Evolutionary conservation across 78 protist species (phyloP).

Genomic region (Dictyostelium brefeldianum): DNA sequence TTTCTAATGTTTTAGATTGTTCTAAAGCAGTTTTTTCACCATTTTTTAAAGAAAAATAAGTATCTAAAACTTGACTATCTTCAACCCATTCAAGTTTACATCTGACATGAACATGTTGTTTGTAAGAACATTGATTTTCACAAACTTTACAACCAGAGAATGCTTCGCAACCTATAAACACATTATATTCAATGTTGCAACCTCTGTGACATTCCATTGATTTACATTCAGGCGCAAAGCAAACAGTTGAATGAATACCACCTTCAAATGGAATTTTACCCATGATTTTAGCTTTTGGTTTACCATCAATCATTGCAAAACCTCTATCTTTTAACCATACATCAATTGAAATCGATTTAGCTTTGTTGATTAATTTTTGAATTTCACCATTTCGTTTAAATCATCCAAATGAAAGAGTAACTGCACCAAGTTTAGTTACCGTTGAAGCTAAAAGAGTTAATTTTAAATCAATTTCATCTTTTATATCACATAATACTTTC

Average conservation of each 20-base stretch:
- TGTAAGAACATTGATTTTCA: not conserved
- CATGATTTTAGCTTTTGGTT: not conserved
- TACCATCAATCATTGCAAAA: not conserved
- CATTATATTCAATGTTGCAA: not conserved
- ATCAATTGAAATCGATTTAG: not conserved
- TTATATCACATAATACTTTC: not conserved
- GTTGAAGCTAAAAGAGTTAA: not conserved
- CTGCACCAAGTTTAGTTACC: not conserved
- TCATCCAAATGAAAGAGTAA: not conserved
- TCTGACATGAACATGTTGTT: slow-evolving; percentile 4
- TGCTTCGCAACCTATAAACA: not conserved
- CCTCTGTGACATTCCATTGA: not conserved
- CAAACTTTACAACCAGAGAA: not conserved
- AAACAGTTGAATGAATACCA: not conserved
- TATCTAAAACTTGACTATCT: not conserved
- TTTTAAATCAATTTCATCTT: not conserved
- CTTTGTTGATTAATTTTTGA: not conserved
- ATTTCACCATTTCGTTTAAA: not conserved
- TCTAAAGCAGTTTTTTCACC: not conserved
- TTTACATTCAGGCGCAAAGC: not conserved
- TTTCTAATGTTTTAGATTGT: not conserved
- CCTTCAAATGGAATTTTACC: not conserved
- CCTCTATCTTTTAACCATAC: slow-evolving; percentile 21
- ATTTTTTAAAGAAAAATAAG: not conserved
- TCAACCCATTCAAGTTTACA: not conserved